A percentile compares a stretch with the other conserved stretches of the same genome.
These are phyloP conservation scores for Rhodosporidiobolus sp. DNA, from an alignment of 768 basidiomycete species.

Conservation along the genomic window DNA sequence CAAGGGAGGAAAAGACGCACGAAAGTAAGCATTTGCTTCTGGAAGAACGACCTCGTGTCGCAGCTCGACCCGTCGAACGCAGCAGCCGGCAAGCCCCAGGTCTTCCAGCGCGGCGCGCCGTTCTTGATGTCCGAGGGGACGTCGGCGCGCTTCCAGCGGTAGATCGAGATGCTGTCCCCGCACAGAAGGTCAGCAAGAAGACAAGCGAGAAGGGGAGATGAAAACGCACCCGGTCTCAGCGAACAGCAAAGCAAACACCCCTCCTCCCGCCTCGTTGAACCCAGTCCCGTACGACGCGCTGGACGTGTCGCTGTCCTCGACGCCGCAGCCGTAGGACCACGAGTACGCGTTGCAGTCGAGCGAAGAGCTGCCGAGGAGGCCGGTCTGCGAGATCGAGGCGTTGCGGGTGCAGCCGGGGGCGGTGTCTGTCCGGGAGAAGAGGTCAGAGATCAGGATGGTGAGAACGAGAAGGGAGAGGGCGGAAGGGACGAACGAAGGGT, in stretches of 20 bases:
- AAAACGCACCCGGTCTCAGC: conserved; percentile 38
- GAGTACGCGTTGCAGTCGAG: conserved; percentile 47
- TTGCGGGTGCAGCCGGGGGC: conserved; percentile 21
- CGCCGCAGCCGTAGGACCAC: conserved; percentile 51
- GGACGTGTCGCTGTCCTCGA: conserved; percentile 46
- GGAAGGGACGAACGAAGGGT: conserved; percentile 26
- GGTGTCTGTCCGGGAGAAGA: not conserved
- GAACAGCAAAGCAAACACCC: conserved; percentile 54
- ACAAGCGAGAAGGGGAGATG: conserved; percentile 37
- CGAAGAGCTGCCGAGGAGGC: conserved; percentile 44
- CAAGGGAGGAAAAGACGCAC: not conserved
- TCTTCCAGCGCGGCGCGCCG: conserved; percentile 50
- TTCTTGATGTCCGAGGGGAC: conserved; percentile 41
- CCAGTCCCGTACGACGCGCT: conserved; percentile 53
- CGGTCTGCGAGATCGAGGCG: conserved; percentile 41
- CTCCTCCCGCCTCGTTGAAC: conserved; percentile 55
- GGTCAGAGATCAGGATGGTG: too few relatives aligned
- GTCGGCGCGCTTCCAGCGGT: conserved; percentile 53
- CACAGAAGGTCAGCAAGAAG: not conserved
- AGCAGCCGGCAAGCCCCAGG: conserved; percentile 54
- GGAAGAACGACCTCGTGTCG: conserved; percentile 50
- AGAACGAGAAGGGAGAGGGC: conserved; percentile 37
- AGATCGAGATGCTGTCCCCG: conserved; percentile 52
- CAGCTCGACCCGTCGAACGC: conserved; percentile 50
- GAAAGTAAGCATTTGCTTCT: conserved; percentile 18